These are phyloP conservation scores for Aphanomyces invadans DNA, from an alignment of 352 stramenopile genomes.

Conservation along the genomic window DNA sequence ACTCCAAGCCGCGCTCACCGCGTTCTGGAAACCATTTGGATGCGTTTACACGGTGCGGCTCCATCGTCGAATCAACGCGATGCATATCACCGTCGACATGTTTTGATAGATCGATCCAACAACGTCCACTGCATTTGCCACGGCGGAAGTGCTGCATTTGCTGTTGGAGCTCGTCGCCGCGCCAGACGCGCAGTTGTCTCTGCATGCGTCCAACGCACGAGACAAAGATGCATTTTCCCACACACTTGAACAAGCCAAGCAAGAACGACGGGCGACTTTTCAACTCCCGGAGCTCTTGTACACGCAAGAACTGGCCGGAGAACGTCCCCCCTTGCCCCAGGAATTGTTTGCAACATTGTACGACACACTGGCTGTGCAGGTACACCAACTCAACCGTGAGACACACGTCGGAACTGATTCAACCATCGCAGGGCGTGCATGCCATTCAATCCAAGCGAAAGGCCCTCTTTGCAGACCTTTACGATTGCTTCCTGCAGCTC, in stretches of 20 bases:
- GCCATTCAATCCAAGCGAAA: background rate
- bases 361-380: background rate
- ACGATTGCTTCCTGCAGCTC: background rate
- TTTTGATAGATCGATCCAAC: background rate
- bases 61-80: no score
- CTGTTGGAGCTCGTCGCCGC: background rate
- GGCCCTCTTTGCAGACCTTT: background rate
- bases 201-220: background rate
- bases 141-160: constrained; percentile 9
- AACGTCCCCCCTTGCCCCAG: background rate
- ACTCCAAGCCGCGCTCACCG: background rate
- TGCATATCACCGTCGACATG: no score
- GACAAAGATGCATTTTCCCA: background rate
- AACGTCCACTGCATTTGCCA: background rate
- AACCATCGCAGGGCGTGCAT: background rate
- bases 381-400: background rate
- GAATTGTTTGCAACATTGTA: background rate
- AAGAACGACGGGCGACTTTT: background rate
- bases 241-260: background rate
- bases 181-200: background rate
- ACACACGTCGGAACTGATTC: no score
- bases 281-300: background rate
- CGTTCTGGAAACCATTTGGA: constrained; percentile 24
- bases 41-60: constrained; percentile 13
- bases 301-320: background rate